Conservation (phyloP, 768 basidiomycete genomes). For the Psilocybe cubensis region DNA sequence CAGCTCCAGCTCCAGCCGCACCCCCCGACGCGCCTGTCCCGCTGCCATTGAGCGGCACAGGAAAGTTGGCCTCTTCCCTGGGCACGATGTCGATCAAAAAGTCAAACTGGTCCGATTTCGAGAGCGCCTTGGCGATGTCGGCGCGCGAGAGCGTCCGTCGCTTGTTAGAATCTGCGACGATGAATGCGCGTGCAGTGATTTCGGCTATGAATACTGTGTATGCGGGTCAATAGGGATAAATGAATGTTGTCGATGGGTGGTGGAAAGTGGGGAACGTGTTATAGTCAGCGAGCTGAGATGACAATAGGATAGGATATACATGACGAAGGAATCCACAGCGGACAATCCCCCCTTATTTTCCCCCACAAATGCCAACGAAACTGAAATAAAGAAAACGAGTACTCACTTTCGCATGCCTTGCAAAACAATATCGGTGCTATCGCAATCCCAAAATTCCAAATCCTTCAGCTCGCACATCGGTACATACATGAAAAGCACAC, state of each 20-base stretch:
- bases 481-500: slow-evolving; percentile 16
- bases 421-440: slow-evolving; percentile 93
- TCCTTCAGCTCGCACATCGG: neutral
- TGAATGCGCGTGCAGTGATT: slow-evolving; percentile 94
- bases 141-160: slow-evolving; percentile 93
- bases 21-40: neutral
- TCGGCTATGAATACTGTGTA: slow-evolving; percentile 93
- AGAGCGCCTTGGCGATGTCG: slow-evolving; percentile 91
- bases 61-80: slow-evolving; percentile 65
- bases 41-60: neutral
- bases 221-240: neutral
- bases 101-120: slow-evolving; percentile 95
- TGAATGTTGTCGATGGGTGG: neutral
- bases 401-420: slow-evolving; percentile 97
- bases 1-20: too few relatives aligned
- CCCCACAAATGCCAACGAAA: too few relatives aligned
- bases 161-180: slow-evolving; percentile 94
- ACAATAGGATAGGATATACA: neutral
- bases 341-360: too few relatives aligned
- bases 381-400: neutral
- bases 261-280: neutral
- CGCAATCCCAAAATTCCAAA: neutral
- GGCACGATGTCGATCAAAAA: slow-evolving; percentile 97
- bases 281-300: neutral
- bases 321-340: too few relatives aligned